Evolutionary conservation across 768 basidiomycete genomes (phyloP).

Genomic region (Dentipellis fragilis): DNA sequence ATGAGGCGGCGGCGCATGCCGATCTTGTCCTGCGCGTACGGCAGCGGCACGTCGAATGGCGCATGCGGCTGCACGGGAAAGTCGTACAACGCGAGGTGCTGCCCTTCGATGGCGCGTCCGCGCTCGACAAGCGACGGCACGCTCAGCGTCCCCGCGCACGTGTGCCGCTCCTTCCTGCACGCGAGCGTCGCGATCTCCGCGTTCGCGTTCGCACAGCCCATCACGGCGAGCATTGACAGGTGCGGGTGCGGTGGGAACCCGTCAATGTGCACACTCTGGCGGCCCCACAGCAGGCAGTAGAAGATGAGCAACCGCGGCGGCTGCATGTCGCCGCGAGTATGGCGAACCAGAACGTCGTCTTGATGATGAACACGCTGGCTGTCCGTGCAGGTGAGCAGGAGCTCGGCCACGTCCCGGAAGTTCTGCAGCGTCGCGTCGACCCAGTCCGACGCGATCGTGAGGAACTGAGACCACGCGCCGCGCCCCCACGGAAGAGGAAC

Average conservation of each 20-base stretch:
- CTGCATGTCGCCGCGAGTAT: slow-evolving; percentile 58
- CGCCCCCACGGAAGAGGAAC: slow-evolving; percentile 71
- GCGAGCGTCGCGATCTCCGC: slow-evolving; percentile 63
- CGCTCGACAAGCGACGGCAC: slow-evolving; percentile 47
- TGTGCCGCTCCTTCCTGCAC: slow-evolving; percentile 47
- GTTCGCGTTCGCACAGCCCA: slow-evolving; percentile 77
- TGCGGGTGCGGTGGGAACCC: slow-evolving; percentile 22
- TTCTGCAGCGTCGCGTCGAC: slow-evolving; percentile 36
- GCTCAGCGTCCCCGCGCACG: slow-evolving; percentile 37
- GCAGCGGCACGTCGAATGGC: slow-evolving; percentile 2
- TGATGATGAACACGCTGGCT: slow-evolving; percentile 65
- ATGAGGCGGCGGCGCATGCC: slow-evolving; percentile 25
- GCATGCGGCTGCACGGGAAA: slow-evolving; percentile 2
- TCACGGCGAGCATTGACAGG: slow-evolving; percentile 67
- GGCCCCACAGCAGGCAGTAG: slow-evolving; percentile 49
- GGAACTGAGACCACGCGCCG: slow-evolving; percentile 61
- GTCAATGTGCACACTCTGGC: slow-evolving; percentile 27
- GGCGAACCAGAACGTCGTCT: slow-evolving; percentile 83
- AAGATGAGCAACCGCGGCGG: slow-evolving; percentile 45
- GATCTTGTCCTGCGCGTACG: slow-evolving; percentile 14
- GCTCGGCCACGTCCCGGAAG: slow-evolving; percentile 31
- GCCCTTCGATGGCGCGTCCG: slow-evolving; percentile 41
- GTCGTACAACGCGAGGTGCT: slow-evolving; percentile 24
- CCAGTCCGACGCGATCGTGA: slow-evolving; percentile 49
- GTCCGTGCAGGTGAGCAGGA: slow-evolving; percentile 35